Base-by-base conservation (phyloP, 495 filamentous ascomycete species). In the Chaetomium cochliodes region DNA sequence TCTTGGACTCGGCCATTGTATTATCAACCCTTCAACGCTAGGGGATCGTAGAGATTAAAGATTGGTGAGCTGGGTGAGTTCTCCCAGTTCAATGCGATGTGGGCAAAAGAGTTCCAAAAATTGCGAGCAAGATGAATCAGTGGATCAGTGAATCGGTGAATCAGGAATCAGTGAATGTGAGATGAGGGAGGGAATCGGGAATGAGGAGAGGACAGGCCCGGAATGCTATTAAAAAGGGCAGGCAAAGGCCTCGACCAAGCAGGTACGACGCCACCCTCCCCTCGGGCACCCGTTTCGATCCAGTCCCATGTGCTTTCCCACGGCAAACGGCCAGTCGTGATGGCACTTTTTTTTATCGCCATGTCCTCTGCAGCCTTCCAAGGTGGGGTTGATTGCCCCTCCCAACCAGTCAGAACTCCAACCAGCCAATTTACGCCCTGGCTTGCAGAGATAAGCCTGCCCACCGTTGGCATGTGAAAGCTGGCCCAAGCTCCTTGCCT, bases 1-100 rank as follows among this genome's bases (percentile, higher is more conserved):
- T 61, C 11, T 70, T 67, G 16, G 60, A 12, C 18, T 63, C 42
- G 41, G 60, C 54, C 71, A 73, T 74, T 56, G 65, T 70, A 47
- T 5, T 18, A 3, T 65, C 62, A 50, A 51, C 49, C 49, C 26
- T 28, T n/a, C 41, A 2, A 15, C 16, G 41, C 41, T 44, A 15
- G 9, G 33, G 33, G 9, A 37, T 12, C 33, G 33, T 37, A 37
- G 33, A 37, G 33, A 37, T 37, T 37, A 37, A 12, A 11, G 33
- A 37, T 37, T 37, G 33, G 33, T 37, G 13, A 44, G 46, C 8
- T 50, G 46, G 23, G 46, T 11, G 20, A n/a, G 41, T 44, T 44
- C 5, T 37, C 41, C 46, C 46, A 50, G n/a, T 50, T 23, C 16
- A 5, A 11, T 20, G 46, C 46, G 18, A n/a, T 11, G n/a, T 9